These are phyloP conservation scores for Leishmania arabica DNA, from an alignment of 208 protist genomes.

Conservation along the genomic window DNA sequence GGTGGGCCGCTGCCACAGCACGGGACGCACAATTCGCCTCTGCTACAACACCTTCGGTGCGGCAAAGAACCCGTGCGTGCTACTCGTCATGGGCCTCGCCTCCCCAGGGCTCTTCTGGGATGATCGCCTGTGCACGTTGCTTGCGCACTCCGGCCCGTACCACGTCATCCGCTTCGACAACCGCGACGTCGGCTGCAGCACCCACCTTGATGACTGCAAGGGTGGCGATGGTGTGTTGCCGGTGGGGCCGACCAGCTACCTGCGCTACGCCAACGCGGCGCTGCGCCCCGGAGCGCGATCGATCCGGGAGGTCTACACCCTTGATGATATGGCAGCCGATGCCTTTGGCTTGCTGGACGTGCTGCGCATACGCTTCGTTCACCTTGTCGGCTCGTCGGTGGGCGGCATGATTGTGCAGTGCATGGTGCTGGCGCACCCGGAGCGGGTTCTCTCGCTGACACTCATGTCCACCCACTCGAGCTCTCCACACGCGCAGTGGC, in stretches of 20 bases:
- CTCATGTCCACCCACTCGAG: slow-evolving; percentile 53
- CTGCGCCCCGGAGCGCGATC: slow-evolving; percentile 38
- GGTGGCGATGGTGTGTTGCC: not conserved
- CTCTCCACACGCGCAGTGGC: slow-evolving; percentile 32
- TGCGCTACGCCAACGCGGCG: slow-evolving; percentile 31
- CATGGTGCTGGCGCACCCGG: slow-evolving; percentile 52
- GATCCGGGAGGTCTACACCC: slow-evolving; percentile 47
- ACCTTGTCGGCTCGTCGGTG: slow-evolving; percentile 74
- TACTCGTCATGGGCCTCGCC: slow-evolving; percentile 70
- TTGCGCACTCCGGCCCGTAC: slow-evolving; percentile 39
- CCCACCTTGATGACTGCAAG: slow-evolving; percentile 46
- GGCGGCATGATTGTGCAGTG: slow-evolving; percentile 76
- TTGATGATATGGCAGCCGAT: slow-evolving; percentile 69
- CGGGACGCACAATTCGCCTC: slow-evolving; percentile 44
- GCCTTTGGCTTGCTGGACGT: slow-evolving; percentile 56
- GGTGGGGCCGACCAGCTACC: slow-evolving; percentile 8
- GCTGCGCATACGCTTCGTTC: slow-evolving; percentile 33
- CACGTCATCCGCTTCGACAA: slow-evolving; percentile 81
- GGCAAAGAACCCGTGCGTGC: slow-evolving; percentile 26
- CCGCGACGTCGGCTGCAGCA: slow-evolving; percentile 73
- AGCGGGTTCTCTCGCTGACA: slow-evolving; percentile 51
- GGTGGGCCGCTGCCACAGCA: slow-evolving; percentile 56
- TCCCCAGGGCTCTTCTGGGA: slow-evolving; percentile 64
- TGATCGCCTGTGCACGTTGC: slow-evolving; percentile 44
- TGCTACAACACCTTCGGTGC: slow-evolving; percentile 77